Conservation (phyloP, 805 yeast genomes). For the Sungouiella thailandica region DNA sequence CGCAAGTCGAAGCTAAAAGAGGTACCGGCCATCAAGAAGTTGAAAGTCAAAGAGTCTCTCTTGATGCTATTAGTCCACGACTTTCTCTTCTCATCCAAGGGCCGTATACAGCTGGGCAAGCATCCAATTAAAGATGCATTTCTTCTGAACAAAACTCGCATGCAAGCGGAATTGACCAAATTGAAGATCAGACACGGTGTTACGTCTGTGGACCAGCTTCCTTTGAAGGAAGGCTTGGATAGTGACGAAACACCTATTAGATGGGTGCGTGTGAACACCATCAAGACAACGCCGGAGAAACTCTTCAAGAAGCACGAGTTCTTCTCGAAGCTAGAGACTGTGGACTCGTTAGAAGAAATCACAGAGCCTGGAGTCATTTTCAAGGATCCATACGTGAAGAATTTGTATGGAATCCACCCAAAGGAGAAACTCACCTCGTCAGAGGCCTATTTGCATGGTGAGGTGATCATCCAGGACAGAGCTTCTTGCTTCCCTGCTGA, state of each 20-base stretch:
- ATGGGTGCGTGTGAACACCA: constrained; percentile 74
- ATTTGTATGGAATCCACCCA: constrained; percentile 80
- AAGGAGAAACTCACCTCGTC: constrained; percentile 61
- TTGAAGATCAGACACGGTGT: constrained; percentile 71
- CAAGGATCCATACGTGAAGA: constrained; percentile 67
- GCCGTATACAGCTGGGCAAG: constrained; percentile 85
- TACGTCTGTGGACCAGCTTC: constrained; percentile 44
- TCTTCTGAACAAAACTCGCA: constrained; percentile 70
- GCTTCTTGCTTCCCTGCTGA: constrained; percentile 96
- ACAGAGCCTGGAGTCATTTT: constrained; percentile 53
- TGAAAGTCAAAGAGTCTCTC: constrained; percentile 46
- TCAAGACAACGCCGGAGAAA: constrained; percentile 41
- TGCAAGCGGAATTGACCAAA: constrained; percentile 77
- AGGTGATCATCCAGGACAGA: constrained; percentile 87
- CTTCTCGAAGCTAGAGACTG: constrained; percentile 42
- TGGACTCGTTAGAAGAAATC: constrained; percentile 41
- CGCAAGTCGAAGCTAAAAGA: constrained; percentile 62
- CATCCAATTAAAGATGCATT: constrained; percentile 81
- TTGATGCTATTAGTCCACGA: constrained; percentile 76
- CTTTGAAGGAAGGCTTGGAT: constrained; percentile 36
- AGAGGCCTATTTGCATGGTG: constrained; percentile 68
- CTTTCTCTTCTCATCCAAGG: constrained; percentile 64
- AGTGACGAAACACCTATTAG: constrained; percentile 68
- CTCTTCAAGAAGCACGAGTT: constrained; percentile 31
- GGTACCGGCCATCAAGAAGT: constrained; percentile 32